A percentile compares a stretch with the other conserved stretches of the same genome.
Evolutionary conservation across 176 grass and related monocot species (phyloP).

Genomic region (Carex kokanica): DNA sequence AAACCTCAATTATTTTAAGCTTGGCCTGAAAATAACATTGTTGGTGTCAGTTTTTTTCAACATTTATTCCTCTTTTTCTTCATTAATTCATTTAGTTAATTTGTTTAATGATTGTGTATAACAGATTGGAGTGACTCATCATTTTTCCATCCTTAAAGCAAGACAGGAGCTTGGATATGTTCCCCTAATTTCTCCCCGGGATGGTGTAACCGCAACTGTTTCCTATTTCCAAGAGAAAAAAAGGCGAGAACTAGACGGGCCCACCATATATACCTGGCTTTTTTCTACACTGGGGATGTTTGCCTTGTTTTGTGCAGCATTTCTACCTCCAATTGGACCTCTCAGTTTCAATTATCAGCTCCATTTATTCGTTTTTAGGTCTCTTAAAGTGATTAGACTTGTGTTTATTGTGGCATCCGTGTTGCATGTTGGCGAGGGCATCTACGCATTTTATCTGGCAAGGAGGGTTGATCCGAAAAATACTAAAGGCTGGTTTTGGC

Average conservation of each 20-base stretch:
- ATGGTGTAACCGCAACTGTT: constrained; percentile 59
- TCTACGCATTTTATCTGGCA: constrained; percentile 70
- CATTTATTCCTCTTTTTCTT: neutral
- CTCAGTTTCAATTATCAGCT: constrained; percentile 47
- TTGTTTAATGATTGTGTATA: neutral
- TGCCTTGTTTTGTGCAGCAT: constrained; percentile 49
- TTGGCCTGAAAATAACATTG: neutral
- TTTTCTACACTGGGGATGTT: constrained; percentile 35
- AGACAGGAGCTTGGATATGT: constrained; percentile 78
- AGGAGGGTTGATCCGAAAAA: constrained; percentile 68
- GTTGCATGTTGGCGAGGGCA: constrained; percentile 39
- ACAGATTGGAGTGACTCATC: constrained; percentile 80
- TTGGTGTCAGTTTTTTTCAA: neutral
- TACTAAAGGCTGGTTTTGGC: constrained; percentile 76
- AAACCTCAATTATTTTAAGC: neutral
- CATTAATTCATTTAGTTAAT: neutral
- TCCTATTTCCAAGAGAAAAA: constrained; percentile 68
- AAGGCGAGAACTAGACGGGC: constrained; percentile 71
- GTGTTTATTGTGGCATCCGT: constrained; percentile 24
- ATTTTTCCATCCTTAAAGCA: constrained; percentile 81
- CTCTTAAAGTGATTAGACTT: constrained; percentile 35
- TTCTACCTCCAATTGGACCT: constrained; percentile 53
- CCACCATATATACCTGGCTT: constrained; percentile 69
- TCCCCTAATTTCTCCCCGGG: constrained; percentile 54
- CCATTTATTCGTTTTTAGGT: constrained; percentile 48